Evolutionary conservation across 1,284 basidiomycete species (phyloP).

Genomic region (Leccinum pachyderme): DNA sequence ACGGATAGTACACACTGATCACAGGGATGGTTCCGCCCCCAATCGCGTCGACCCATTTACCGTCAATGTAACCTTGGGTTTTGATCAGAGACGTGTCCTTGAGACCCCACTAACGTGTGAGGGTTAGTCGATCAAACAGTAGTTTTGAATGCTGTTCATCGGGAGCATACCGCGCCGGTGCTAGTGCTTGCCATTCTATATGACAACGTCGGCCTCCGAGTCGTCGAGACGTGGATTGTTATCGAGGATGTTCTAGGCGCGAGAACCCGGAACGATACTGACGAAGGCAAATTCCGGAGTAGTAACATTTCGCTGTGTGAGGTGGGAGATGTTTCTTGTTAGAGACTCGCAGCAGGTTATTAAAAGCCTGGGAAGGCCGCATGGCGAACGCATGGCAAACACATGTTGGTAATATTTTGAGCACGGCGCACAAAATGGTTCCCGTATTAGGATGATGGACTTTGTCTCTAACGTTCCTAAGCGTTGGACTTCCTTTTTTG

Average conservation of each 20-base stretch:
- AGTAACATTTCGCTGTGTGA: conserved; percentile 11
- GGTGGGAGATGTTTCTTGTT: background rate
- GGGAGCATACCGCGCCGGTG: conserved; percentile 22
- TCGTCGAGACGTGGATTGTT: conserved; percentile 1
- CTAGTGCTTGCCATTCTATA: conserved; percentile 37
- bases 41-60: conserved; percentile 80
- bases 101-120: conserved; percentile 56
- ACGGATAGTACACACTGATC: conserved; percentile 53
- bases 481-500: background rate
- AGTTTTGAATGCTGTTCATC: background rate
- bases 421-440: background rate
- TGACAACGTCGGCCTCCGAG: conserved; percentile 9
- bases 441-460: background rate
- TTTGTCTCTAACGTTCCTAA: background rate
- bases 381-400: background rate
- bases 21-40: conserved; percentile 72
- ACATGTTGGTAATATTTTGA: background rate
- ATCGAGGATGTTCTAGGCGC: conserved; percentile 14
- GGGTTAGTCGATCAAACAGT: background rate
- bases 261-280: conserved; percentile 19
- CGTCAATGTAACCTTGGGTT: conserved; percentile 75
- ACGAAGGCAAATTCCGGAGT: conserved; percentile 12
- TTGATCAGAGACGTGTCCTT: conserved; percentile 76
- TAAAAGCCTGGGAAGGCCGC: conserved; percentile 4
- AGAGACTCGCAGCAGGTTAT: background rate